Evolutionary conservation across 805 yeast genomes (phyloP).

Genomic region (Isabelozyma gotoi): DNA sequence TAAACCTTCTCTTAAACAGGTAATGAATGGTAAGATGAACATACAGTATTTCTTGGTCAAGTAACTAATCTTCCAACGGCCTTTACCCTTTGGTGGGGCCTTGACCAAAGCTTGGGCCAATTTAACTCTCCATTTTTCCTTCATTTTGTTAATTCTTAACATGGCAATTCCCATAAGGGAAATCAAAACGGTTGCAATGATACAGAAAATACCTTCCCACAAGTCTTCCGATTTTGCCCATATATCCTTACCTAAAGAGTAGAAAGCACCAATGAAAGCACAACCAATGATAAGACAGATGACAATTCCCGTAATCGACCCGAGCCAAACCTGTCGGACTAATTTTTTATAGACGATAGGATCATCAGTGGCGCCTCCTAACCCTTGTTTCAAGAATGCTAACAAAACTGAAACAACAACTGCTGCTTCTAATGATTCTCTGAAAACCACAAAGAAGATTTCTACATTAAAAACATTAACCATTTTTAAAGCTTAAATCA

Average conservation of each 20-base stretch:
- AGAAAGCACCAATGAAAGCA: slow-evolving; percentile 92
- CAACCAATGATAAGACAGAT: slow-evolving; percentile 81
- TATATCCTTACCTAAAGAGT: slow-evolving; percentile 71
- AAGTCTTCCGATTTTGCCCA: slow-evolving; percentile 86
- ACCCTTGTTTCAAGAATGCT: slow-evolving; percentile 84
- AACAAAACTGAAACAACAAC: slow-evolving; percentile 82
- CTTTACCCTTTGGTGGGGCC: slow-evolving; percentile 47
- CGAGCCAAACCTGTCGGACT: slow-evolving; percentile 80
- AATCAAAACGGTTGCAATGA: slow-evolving; percentile 83
- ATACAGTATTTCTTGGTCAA: slow-evolving; percentile 65
- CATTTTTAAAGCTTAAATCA: slow-evolving; percentile 49
- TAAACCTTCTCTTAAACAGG: slow-evolving; percentile 89
- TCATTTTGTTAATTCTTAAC: slow-evolving; percentile 92
- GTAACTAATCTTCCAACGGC: slow-evolving; percentile 36
- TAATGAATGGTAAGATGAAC: slow-evolving; percentile 86
- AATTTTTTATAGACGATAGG: slow-evolving; percentile 56
- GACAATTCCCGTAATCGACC: slow-evolving; percentile 66
- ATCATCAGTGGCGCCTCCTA: slow-evolving; percentile 53
- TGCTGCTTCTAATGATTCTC: slow-evolving; percentile 89
- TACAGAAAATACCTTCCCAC: slow-evolving; percentile 92
- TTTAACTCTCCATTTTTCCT: slow-evolving; percentile 91
- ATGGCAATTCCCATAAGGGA: slow-evolving; percentile 91
- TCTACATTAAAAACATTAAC: slow-evolving; percentile 61
- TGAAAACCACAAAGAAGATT: slow-evolving; percentile 82
- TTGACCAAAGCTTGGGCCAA: slow-evolving; percentile 77